Base-by-base conservation (phyloP, 441 rosid species). In the Populus hybrid region DNA sequence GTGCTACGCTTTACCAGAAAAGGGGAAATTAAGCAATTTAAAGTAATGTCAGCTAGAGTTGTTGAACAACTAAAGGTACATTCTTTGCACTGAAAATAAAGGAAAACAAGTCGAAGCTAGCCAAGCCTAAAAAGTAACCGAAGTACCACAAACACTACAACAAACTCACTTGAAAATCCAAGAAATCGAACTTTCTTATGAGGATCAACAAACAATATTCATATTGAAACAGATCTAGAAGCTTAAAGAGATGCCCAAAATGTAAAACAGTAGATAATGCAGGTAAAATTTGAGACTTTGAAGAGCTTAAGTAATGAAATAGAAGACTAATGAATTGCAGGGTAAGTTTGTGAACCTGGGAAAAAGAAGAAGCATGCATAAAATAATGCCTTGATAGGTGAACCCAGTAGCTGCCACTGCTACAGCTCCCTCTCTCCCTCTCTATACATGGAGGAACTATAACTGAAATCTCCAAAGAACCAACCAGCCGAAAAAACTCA, bases 61-160 rank as follows among this genome's bases (percentile, higher is more conserved):
- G 86, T 78, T 86, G 78, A 83, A 84, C 84, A 73, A 79, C 81
- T 74, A 12, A 69, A 77, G 76, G 67, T 74, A 63, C 77, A 72
- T 71, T 30, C 6, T 68, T 70, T 74, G 30, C 42, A 28, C 77
- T 77, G 74, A 57, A 57, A 75, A 21, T 70, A 34, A 61, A 68
- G 50, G 28, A 30, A 65, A 66, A 32, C 63, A 74, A 34, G 50
- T 8, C 35, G 30, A 69, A 30, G 78, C 82, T 80, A 67, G 75
- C 23, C 70, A 42, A 34, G 75, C 36, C 26, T 24, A 12, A 73
- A 38, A 50, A 77, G 54, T n/a, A 73, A 73, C 69, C 20, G 24
- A 57, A 66, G 76, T 8, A 73, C 20, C 73, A 54, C 57, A 79
- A 76, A 40, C 76, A 38, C 59, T 20, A 3, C 54, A 69, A 54